Percentiles rank a stretch among this genome's conserved stretches.
phyloP scores from a whole-genome alignment of 148 eudicot species.

The Agrostemma githago region DNA sequence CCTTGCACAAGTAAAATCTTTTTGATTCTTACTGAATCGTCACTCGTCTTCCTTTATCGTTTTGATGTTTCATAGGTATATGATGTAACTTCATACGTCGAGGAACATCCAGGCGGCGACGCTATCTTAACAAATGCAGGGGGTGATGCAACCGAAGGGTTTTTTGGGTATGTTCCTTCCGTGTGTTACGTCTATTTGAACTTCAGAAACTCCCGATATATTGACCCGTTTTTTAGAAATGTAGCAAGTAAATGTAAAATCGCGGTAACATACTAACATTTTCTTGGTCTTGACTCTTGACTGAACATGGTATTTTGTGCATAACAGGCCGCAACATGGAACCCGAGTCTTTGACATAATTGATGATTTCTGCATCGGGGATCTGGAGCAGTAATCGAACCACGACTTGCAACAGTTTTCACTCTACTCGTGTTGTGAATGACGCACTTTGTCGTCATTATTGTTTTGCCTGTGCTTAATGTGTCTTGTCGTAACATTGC shows the following conservation, averaged over 20 bases:
- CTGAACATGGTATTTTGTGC: conserved; percentile 5
- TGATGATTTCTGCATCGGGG: conserved; percentile 80
- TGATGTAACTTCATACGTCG: conserved; percentile 90
- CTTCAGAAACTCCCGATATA: too few relatives aligned
- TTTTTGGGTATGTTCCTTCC: conserved; percentile 58
- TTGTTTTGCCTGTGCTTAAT: conserved; percentile 5
- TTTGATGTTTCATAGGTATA: conserved; percentile 52
- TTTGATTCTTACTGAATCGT: background rate
- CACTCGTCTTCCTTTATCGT: background rate
- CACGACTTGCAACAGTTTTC: background rate
- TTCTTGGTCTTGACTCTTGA: background rate
- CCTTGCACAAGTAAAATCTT: background rate
- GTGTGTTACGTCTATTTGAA: background rate
- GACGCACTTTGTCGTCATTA: background rate
- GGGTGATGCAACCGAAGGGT: conserved; percentile 91
- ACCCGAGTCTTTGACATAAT: conserved; percentile 84
- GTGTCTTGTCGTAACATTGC: background rate
- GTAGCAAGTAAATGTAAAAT: background rate
- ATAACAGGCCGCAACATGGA: conserved; percentile 85
- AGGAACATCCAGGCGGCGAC: conserved; percentile 99
- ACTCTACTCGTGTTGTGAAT: background rate
- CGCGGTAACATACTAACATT: background rate
- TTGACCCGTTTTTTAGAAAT: background rate
- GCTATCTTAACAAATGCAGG: conserved; percentile 90
- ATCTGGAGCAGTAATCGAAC: conserved; percentile 38